These are phyloP conservation scores for Claviceps quebecensis DNA, from an alignment of 2,329 filamentous ascomycete species.

Conservation along the genomic window DNA sequence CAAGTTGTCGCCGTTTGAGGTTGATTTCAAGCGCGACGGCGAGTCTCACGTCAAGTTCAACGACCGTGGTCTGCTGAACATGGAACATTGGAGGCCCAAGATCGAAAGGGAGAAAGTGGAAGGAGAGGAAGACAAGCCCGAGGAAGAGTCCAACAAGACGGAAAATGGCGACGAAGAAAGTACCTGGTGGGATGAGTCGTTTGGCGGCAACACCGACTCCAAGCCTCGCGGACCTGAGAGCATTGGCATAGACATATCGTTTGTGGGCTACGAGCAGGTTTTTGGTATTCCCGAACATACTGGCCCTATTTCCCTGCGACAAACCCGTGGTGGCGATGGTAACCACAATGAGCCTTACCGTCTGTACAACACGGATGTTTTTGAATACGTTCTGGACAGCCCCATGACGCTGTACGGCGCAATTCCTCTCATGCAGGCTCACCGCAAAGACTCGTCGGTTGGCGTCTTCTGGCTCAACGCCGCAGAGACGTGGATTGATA, in stretches of 20 bases:
- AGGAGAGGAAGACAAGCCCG: slow-evolving; percentile 39
- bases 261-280: slow-evolving; percentile 82
- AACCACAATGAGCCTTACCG: slow-evolving; percentile 84
- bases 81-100: slow-evolving; percentile 93
- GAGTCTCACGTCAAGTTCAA: slow-evolving; percentile 78
- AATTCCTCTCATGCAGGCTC: slow-evolving; percentile 96
- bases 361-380: slow-evolving; percentile 92
- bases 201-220: slow-evolving; percentile 86
- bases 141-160: slow-evolving; percentile 31
- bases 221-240: slow-evolving; percentile 95
- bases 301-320: slow-evolving; percentile 72
- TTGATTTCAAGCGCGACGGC: slow-evolving; percentile 79
- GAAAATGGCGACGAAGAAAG: slow-evolving; percentile 55
- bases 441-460: slow-evolving; percentile 83
- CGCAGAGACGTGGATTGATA: slow-evolving; percentile 94
- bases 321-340: slow-evolving; percentile 77
- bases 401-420: slow-evolving; percentile 98
- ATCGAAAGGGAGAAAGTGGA: slow-evolving; percentile 54
- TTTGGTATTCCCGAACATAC: slow-evolving; percentile 92
- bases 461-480: slow-evolving; percentile 96
- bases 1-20: slow-evolving; percentile 64
- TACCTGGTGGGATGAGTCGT: slow-evolving; percentile 96
- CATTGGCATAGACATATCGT: slow-evolving; percentile 79
- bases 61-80: slow-evolving; percentile 73
- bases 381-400: slow-evolving; percentile 93